Conservation (phyloP, 176 grass and related monocot genomes). For the Alloteropsis semialata region DNA sequence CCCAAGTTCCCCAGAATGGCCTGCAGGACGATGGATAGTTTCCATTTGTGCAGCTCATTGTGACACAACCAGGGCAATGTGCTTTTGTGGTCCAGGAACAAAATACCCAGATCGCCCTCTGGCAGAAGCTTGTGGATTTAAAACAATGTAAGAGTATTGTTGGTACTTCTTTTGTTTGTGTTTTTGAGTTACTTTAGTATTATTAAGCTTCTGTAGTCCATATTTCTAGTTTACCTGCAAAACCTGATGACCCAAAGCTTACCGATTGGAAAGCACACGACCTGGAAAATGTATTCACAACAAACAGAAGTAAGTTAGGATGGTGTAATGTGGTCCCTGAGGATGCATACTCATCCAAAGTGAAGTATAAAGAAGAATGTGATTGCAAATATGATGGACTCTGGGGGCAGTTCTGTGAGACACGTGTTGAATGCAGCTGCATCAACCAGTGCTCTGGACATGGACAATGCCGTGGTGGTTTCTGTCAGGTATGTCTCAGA, state of each 20-base stretch:
- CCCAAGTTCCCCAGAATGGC: constrained; percentile 52
- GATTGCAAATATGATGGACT: constrained; percentile 92
- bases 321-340: constrained; percentile 93
- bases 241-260: constrained; percentile 60
- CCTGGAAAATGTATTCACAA: constrained; percentile 82
- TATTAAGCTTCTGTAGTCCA: constrained; percentile 30
- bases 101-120: constrained; percentile 89
- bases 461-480: constrained; percentile 89
- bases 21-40: constrained; percentile 77
- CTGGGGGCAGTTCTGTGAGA: constrained; percentile 84
- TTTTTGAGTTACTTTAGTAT: constrained; percentile 17
- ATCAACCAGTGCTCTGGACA: constrained; percentile 87
- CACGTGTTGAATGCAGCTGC: constrained; percentile 65
- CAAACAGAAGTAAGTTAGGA: constrained; percentile 65
- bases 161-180: not conserved
- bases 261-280: constrained; percentile 73
- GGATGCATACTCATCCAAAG: constrained; percentile 74
- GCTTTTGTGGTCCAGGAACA: constrained; percentile 88
- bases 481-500: constrained; percentile 67
- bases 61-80: constrained; percentile 89
- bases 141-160: constrained; percentile 60
- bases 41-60: constrained; percentile 82
- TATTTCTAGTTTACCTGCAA: constrained; percentile 56
- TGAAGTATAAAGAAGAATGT: constrained; percentile 83
- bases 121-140: constrained; percentile 89